phyloP scores from a whole-genome alignment of 495 filamentous ascomycete species.

The Tetracladium setigerum region DNA sequence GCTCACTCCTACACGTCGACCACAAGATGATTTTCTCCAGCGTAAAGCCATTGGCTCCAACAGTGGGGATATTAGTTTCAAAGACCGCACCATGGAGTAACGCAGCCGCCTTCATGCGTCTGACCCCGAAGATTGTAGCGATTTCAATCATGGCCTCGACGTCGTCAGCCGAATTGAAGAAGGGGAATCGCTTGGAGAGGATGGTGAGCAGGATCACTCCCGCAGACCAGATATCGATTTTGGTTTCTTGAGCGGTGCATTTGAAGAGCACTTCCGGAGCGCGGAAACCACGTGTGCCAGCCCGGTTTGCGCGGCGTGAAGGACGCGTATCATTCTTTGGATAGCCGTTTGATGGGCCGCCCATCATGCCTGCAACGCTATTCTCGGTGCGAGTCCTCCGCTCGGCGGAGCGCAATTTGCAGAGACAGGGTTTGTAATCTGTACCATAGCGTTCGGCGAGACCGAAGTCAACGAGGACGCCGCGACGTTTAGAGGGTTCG shows the following conservation, averaged over 20 bases:
- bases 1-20: constrained; percentile 60
- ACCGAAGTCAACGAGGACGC: constrained; percentile 94
- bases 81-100: constrained; percentile 78
- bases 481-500: constrained; percentile 69
- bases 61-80: constrained; percentile 84
- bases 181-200: constrained; percentile 83
- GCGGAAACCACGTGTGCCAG: constrained; percentile 92
- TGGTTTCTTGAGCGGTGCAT: constrained; percentile 92
- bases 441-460: constrained; percentile 77
- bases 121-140: constrained; percentile 84
- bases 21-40: constrained; percentile 92
- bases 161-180: constrained; percentile 96
- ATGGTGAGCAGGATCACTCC: constrained; percentile 92
- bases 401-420: constrained; percentile 40
- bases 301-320: constrained; percentile 83
- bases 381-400: constrained; percentile 30
- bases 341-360: constrained; percentile 55
- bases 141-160: constrained; percentile 97
- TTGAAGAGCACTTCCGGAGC: constrained; percentile 96
- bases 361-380: constrained; percentile 32
- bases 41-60: constrained; percentile 74
- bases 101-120: constrained; percentile 73
- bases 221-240: constrained; percentile 95
- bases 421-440: constrained; percentile 68
- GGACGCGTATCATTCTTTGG: constrained; percentile 82